These are phyloP conservation scores for Umbelopsis ramanniana DNA, from an alignment of 192 early-diverging fungal species.

Conservation along the genomic window DNA sequence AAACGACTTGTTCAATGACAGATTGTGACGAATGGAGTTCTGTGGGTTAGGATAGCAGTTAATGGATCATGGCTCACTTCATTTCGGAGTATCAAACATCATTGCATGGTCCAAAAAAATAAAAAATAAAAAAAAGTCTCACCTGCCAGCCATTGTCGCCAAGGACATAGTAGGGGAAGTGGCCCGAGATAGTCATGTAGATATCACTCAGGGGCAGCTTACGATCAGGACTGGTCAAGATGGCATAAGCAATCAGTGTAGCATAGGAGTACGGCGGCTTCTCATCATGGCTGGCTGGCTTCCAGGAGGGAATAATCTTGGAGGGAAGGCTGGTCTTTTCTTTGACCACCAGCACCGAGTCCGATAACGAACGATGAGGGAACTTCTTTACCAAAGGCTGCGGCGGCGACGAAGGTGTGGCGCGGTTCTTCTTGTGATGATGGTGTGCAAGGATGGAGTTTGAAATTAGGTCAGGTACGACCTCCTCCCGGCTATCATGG, in stretches of 20 bases:
- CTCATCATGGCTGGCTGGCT: slow-evolving; percentile 9
- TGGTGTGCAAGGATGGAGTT: not conserved
- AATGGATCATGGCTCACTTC: not conserved
- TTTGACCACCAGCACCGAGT: slow-evolving; percentile 4
- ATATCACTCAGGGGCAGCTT: slow-evolving; percentile 83
- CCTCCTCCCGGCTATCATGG: not conserved
- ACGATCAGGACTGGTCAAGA: slow-evolving; percentile 55
- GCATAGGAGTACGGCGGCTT: slow-evolving; percentile 81
- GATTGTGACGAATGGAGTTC: slow-evolving; percentile 92
- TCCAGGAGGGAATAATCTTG: slow-evolving; percentile 33
- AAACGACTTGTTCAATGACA: slow-evolving; percentile 86
- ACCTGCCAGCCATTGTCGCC: slow-evolving; percentile 79
- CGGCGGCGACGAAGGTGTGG: slow-evolving; percentile 1
- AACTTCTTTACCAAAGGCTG: slow-evolving; percentile 4
- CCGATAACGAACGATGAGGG: not conserved
- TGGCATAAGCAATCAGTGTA: slow-evolving; percentile 78
- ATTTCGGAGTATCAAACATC: not conserved
- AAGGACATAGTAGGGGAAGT: slow-evolving; percentile 70
- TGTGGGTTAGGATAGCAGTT: slow-evolving; percentile 37
- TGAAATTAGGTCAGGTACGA: not conserved
- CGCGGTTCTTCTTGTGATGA: not conserved
- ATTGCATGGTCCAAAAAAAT: too few relatives aligned
- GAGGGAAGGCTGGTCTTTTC: slow-evolving; percentile 11
- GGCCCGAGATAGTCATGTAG: slow-evolving; percentile 73
- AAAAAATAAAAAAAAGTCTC: slow-evolving; percentile 10